phyloP scores from a whole-genome alignment of 768 basidiomycete species.

The Leccinum fibrillosum region DNA sequence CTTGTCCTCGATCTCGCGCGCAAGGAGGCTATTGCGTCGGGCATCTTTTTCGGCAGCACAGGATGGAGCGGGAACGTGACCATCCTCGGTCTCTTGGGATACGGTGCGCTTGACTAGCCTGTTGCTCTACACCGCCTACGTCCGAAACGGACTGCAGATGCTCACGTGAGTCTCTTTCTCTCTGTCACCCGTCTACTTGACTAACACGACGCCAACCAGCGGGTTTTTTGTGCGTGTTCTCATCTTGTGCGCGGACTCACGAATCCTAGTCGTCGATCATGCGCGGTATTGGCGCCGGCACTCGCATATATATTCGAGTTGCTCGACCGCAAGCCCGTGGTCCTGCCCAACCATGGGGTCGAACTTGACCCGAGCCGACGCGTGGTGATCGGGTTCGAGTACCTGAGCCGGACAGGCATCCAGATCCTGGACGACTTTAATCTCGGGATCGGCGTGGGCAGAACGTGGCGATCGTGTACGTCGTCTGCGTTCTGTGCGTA shows the following conservation, averaged over 20 bases:
- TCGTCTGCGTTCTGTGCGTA: slow-evolving; percentile 7
- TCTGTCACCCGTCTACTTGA: not conserved
- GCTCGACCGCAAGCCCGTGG: slow-evolving; percentile 73
- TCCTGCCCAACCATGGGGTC: slow-evolving; percentile 62
- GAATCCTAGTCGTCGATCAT: slow-evolving; percentile 77
- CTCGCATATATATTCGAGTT: slow-evolving; percentile 84
- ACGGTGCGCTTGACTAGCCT: slow-evolving; percentile 87
- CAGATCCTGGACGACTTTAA: slow-evolving; percentile 81
- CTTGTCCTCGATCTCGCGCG: too few species aligned
- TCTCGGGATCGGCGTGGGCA: slow-evolving; percentile 76
- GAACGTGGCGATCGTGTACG: slow-evolving; percentile 90
- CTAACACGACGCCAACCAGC: slow-evolving; percentile 19
- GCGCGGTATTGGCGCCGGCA: slow-evolving; percentile 93
- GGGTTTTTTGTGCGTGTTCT: slow-evolving; percentile 37
- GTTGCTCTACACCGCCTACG: slow-evolving; percentile 88
- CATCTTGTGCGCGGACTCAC: not conserved
- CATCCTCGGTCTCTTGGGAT: too few species aligned
- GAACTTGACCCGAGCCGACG: slow-evolving; percentile 31
- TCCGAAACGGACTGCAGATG: slow-evolving; percentile 77
- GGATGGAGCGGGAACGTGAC: too few species aligned
- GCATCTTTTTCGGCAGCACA: too few species aligned
- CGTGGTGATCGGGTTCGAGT: too few species aligned
- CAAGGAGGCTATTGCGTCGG: too few species aligned
- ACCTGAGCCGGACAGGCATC: slow-evolving; percentile 74
- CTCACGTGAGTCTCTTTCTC: slow-evolving; percentile 52